A percentile compares a stretch with the other conserved stretches of the same genome.
Conservation (phyloP, 179 eudicot species). For the Patellifolia procumbens region DNA sequence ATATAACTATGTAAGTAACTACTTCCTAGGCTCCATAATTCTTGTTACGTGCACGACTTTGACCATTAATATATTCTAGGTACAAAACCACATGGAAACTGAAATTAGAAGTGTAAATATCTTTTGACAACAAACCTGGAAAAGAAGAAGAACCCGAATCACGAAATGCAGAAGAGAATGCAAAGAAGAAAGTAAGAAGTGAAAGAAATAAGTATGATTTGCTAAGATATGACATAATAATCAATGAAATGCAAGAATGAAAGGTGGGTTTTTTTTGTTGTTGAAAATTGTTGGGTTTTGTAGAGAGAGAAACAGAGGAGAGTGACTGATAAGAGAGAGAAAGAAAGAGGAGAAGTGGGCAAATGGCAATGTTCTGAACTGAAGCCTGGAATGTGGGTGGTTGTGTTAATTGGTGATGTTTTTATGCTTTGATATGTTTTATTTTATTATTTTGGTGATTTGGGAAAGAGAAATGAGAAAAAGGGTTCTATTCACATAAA, state of each 20-base stretch:
- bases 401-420: slow-evolving; percentile 4
- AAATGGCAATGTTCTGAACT: background rate
- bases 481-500: background rate
- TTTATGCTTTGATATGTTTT: background rate
- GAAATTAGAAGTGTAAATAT: background rate
- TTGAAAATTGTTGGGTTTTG: background rate
- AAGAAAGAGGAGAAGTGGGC: background rate
- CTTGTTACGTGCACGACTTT: too few species aligned
- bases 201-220: slow-evolving; percentile 11
- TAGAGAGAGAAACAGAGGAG: slow-evolving; percentile 2
- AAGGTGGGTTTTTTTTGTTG: background rate
- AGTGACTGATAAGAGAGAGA: background rate
- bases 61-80: too few species aligned
- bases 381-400: background rate
- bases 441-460: background rate
- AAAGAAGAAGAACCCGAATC: slow-evolving; percentile 19
- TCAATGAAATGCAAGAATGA: background rate
- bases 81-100: too few species aligned
- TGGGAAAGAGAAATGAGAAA: background rate
- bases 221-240: slow-evolving; percentile 25
- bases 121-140: slow-evolving; percentile 24
- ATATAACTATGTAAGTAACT: too few species aligned
- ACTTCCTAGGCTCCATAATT: too few species aligned
- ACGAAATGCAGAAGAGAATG: slow-evolving; percentile 20
- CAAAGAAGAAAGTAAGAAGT: slow-evolving; percentile 17